phyloP scores from a whole-genome alignment of 345 rosid species.

The Rhizophora apiculata region DNA sequence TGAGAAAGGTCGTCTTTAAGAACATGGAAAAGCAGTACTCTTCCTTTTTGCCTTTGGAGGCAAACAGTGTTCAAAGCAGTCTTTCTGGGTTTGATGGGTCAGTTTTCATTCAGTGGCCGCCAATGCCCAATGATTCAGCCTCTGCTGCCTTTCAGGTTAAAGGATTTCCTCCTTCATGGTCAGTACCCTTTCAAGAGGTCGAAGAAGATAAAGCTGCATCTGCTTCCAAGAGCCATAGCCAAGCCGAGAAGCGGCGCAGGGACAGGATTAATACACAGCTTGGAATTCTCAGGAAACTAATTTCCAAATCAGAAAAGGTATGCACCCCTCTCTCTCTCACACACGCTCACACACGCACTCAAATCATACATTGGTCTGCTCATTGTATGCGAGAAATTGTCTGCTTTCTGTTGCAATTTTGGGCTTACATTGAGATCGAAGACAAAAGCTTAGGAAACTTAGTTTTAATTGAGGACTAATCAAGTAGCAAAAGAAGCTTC shows the following conservation, averaged over 20 bases:
- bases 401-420: too few species aligned
- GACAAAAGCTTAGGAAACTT: background rate
- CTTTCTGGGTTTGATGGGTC: conserved; percentile 17
- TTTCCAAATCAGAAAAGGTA: conserved; percentile 91
- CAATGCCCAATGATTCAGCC: background rate
- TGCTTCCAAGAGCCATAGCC: conserved; percentile 62
- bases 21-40: conserved; percentile 30
- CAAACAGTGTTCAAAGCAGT: conserved; percentile 16
- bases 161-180: conserved; percentile 21
- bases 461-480: background rate
- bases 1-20: background rate
- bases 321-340: background rate
- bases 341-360: background rate
- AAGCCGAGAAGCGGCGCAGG: conserved; percentile 87
- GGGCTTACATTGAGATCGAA: background rate
- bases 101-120: conserved; percentile 21
- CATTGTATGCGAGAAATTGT: too few species aligned
- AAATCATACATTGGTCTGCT: too few species aligned
- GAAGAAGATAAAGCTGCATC: conserved; percentile 37
- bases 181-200: conserved; percentile 20
- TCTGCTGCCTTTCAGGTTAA: conserved; percentile 11
- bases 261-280: conserved; percentile 89
- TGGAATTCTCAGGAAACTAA: conserved; percentile 68
- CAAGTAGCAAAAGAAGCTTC: background rate
- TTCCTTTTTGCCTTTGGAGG: conserved; percentile 18